A percentile compares a stretch with the other conserved stretches of the same genome.
These are phyloP conservation scores for Peterozyma toletana DNA, from an alignment of 805 yeast species.

Conservation along the genomic window DNA sequence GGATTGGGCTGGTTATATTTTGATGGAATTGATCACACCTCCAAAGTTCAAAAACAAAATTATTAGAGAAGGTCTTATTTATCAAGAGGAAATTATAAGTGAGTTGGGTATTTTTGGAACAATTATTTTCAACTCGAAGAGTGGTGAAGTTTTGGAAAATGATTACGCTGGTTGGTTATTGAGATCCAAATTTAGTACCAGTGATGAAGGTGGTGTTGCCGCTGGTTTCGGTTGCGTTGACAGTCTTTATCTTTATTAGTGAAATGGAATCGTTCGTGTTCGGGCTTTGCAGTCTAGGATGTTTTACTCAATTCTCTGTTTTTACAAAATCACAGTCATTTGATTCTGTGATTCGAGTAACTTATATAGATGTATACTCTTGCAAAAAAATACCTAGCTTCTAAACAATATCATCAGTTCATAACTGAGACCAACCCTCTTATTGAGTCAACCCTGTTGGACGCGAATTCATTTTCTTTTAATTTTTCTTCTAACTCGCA, in stretches of 20 bases:
- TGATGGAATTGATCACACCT: slow-evolving; percentile 90
- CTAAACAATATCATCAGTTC: background rate
- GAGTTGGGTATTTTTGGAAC: slow-evolving; percentile 92
- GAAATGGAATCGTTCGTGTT: background rate
- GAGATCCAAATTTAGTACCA: slow-evolving; percentile 79
- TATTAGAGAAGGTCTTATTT: slow-evolving; percentile 55
- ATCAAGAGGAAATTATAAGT: slow-evolving; percentile 71
- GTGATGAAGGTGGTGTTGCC: slow-evolving; percentile 98
- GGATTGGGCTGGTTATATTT: slow-evolving; percentile 85
- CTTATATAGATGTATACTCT: too few species aligned
- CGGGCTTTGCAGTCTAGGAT: too few species aligned
- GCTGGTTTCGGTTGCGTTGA: slow-evolving; percentile 99
- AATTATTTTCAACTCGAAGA: slow-evolving; percentile 59
- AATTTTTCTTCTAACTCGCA: slow-evolving; percentile 25
- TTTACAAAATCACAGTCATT: too few species aligned
- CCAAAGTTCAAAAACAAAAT: slow-evolving; percentile 63
- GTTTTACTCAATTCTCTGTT: too few species aligned
- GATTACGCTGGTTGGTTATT: slow-evolving; percentile 77
- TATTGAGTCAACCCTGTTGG: slow-evolving; percentile 7
- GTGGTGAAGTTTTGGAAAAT: slow-evolving; percentile 53
- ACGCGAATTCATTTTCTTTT: background rate
- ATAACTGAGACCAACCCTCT: slow-evolving; percentile 4
- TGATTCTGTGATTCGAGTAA: too few species aligned
- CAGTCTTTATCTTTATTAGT: slow-evolving; percentile 52
- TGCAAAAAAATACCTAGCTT: too few species aligned